phyloP scores from a whole-genome alignment of 2,329 filamentous ascomycete species.

The Botrytis medusae region DNA sequence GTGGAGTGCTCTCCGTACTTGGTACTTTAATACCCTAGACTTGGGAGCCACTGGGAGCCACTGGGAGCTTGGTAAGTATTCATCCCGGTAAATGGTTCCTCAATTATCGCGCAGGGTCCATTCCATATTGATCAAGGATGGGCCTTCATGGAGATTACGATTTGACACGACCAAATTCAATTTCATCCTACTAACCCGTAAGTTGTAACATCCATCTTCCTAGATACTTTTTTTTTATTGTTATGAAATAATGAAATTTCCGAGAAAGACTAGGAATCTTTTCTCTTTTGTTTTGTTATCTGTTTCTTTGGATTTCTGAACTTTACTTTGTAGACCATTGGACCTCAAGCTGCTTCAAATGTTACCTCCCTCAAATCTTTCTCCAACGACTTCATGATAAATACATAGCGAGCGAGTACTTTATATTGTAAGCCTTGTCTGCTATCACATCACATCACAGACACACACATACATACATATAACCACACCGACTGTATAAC shows the following conservation, averaged over 20 bases:
- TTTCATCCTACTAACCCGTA: conserved; percentile 17
- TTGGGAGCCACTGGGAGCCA: neutral
- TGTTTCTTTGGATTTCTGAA: neutral
- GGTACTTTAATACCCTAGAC: neutral
- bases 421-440: neutral
- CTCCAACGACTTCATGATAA: conserved; percentile 8
- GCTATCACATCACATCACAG: neutral
- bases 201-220: conserved; percentile 15
- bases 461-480: neutral
- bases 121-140: conserved; percentile 12
- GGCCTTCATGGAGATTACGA: conserved; percentile 8
- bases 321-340: neutral
- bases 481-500: conserved; percentile 2
- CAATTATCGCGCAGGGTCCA: conserved; percentile 7
- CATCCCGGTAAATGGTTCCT: neutral
- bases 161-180: conserved; percentile 9
- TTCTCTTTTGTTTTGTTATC: conserved; percentile 8
- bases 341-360: neutral
- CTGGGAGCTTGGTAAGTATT: neutral
- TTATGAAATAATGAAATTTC: conserved; percentile 16
- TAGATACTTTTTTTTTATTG: conserved; percentile 15
- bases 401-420: neutral
- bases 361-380: neutral
- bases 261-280: neutral
- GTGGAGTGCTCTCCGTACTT: neutral